Evolutionary conservation across 345 rosid species (phyloP).

Genomic region (Dipteronia sinensis): DNA sequence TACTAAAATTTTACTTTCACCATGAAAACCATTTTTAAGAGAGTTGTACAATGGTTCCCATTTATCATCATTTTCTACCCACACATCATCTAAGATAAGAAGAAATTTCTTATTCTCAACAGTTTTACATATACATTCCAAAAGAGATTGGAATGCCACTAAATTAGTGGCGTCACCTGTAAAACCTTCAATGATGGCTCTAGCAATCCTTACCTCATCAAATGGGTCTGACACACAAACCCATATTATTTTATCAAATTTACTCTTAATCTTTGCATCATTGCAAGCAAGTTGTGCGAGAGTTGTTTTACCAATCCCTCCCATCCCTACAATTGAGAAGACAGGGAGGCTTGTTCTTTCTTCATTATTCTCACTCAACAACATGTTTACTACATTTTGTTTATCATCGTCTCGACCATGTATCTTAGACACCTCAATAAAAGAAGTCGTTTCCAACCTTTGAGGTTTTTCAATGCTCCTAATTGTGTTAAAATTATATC

Average conservation of each 20-base stretch:
- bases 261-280: neutral
- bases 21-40: neutral
- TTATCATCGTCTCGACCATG: slow-evolving; percentile 1
- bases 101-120: slow-evolving; percentile 7
- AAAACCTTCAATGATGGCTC: slow-evolving; percentile 20
- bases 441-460: neutral
- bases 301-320: neutral
- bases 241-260: neutral
- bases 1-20: slow-evolving; percentile 18
- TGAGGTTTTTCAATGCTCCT: neutral
- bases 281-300: neutral
- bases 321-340: slow-evolving; percentile 6
- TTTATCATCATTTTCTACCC: slow-evolving; percentile 9
- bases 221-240: slow-evolving; percentile 1
- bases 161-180: neutral
- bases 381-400: neutral
- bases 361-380: neutral
- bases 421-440: neutral
- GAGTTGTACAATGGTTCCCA: slow-evolving; percentile 15
- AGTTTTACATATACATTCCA: neutral
- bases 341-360: neutral
- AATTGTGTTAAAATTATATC: fast-evolving
- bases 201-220: slow-evolving; percentile 9
- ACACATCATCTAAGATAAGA: slow-evolving; percentile 32
- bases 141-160: neutral